Base-by-base conservation (phyloP, 106 monocot species). In the Xerophyta viscosa region DNA sequence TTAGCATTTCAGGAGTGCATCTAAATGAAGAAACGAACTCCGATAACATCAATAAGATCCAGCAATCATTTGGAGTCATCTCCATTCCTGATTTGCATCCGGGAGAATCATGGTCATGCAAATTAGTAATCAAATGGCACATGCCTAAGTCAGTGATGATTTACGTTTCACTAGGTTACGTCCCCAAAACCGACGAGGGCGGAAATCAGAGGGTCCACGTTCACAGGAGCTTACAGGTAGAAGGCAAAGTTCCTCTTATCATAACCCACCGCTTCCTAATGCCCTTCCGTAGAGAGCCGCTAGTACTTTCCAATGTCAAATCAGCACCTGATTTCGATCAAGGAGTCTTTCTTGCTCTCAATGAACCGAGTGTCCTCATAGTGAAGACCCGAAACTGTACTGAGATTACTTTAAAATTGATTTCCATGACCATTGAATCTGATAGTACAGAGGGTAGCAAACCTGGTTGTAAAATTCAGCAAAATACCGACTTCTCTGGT, bases 141-240 rank as follows among this genome's bases (percentile, higher is more conserved):
- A 74, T 58, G 29, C 82, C 98, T 24, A 90, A 86, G 46, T 66
- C 79, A 3, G 66, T 99, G 14, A 99, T 99, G 85, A 59, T 99
- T 8, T 99, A 90, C 67, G 82, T 86, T 29, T 99, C 98, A 13
- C 83, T 99, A 39, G 85, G 89, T 31, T 99, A 98, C 65, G 48
- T 52, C 24, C 66, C 67, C 1, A 63, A 52, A n/a, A 33, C 47
- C 4, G 28, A 18, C 18, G 74, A 60, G 24, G 36, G 44, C 49
- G 60, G 48, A 41, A 27, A 41, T 3, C 80, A 69, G 43, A 78
- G 86, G 70, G 63, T 99, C 54, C 82, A 99, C 48, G 77, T 99
- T 25, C 98, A 98, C 52, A 75, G 68, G 52, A 98, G 86, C 71
- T 72, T 98, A 31, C 98, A 86, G 72, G 86, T 98, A 61, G 98